Conservation (phyloP, 805 yeast species). For the Saccharomyces mikatae region DNA sequence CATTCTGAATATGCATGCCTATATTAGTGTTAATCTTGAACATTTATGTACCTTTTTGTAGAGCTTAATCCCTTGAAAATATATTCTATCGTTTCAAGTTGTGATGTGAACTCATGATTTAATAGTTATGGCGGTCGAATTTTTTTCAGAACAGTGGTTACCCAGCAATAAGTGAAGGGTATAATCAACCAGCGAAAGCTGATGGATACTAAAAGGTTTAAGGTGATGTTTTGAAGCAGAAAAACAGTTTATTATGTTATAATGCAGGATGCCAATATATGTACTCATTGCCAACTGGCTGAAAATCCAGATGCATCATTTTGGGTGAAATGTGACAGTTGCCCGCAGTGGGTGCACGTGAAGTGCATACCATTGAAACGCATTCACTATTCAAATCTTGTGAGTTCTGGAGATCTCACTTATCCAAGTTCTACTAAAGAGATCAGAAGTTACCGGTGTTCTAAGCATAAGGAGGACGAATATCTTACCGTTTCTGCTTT, state of each 20-base stretch:
- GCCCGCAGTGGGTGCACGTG: constrained; percentile 19
- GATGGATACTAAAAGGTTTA: background rate
- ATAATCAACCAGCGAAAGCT: background rate
- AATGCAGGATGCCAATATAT: constrained; percentile 5
- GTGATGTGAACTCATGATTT: background rate
- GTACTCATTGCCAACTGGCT: constrained; percentile 6
- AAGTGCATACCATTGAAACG: constrained; percentile 12
- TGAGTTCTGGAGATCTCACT: constrained; percentile 1
- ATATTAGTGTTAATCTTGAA: background rate
- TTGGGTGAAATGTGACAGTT: constrained; percentile 18
- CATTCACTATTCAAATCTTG: constrained; percentile 1
- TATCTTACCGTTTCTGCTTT: background rate
- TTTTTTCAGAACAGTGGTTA: background rate
- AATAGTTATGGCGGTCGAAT: background rate
- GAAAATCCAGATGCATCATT: constrained; percentile 9
- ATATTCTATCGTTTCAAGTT: background rate
- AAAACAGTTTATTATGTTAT: background rate
- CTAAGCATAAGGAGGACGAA: constrained; percentile 6
- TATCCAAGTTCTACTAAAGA: constrained; percentile 4
- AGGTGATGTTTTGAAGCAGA: background rate
- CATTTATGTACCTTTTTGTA: background rate
- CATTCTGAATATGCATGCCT: background rate
- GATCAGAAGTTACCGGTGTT: constrained; percentile 10
- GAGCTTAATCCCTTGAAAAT: background rate
- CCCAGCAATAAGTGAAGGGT: background rate